Evolutionary conservation across 768 basidiomycete genomes (phyloP), one percentile per base, ranked within the genome.

Genomic region (Kondoa malvinella): DNA sequence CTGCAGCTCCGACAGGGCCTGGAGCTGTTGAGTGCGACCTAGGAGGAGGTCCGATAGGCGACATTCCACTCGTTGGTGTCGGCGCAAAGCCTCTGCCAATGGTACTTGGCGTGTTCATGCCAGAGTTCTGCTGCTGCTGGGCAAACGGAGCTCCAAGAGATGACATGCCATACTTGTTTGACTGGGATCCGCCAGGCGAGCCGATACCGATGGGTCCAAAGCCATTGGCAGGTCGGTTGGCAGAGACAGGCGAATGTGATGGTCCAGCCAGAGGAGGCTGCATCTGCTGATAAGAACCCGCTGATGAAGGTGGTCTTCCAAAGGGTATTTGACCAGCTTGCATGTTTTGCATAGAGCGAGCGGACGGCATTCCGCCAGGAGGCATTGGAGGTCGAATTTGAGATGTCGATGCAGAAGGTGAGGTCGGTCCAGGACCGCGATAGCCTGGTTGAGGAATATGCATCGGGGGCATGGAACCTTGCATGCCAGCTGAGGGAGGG

Each of bases 121-220:
- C 8, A 25, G 59, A 25, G 12, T 26, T 8, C 31, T 32, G 26
- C 26, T 26, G 26, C 59, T 61, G 59, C 16, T 26, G 59, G n/a
- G 31, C 8, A 64, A n/a, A 15, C 32, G 31, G 16, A 4, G 32
- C 64, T 12, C n/a, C n/a, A 15, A 40, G 34, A 32, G 64, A 34
- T 32, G 64, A 16, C 33, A 31, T 34, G 64, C 25, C 58, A 30
- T 14, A 25, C 25, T 60, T 30, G 58, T 30, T 30, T 25, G 29
- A 4, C 4, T 4, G 25, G 8, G 58, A 60, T 4, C 58, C 58
- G 25, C 4, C 29, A 30, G 64, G 33, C 34, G 64, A 31, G 17
- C 64, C 64, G 3, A 65, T 25, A 40, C 34, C 64, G 26, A 34
- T 65, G 4, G 64, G 32, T n/a, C 34, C 34, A 27, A 50, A 65